Base-by-base conservation (phyloP, 2,329 filamentous ascomycete species). In the Chaetomiaceae sp. region DNA sequence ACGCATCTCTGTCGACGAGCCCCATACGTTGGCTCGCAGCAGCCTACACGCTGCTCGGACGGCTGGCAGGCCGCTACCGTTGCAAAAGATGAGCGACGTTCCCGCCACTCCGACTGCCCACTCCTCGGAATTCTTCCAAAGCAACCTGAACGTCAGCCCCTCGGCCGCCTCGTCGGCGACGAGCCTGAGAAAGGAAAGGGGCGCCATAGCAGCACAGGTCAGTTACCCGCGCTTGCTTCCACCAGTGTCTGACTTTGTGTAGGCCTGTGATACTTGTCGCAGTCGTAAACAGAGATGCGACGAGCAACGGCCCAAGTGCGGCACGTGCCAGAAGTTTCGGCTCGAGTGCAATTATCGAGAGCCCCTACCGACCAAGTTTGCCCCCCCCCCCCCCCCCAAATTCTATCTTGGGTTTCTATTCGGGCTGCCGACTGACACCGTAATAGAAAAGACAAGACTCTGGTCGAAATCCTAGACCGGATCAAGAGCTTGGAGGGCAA, bases 221-320 rank as follows among this genome's bases (percentile, higher is more conserved):
- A 62, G 66, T 57, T n/a, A n/a, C n/a, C n/a, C n/a, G n/a, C n/a
- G n/a, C n/a, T n/a, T n/a, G n/a, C n/a, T n/a, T n/a, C n/a, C n/a
- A n/a, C n/a, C n/a, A n/a, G 25, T 27, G 9, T 27, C 25, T 27
- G 25, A 27, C 25, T 27, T 9, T 27, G 9, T 27, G 9, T 20
- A 76, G 71, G 80, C 80, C 18, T 84, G 80, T 68, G 78, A 83
- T 61, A 81, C 75, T 27, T 84, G 80, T 65, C 75, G 80, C 44
- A 69, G 66, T 46, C 78, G 82, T 59, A 86, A 85, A 67, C 81
- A 83, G 59, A 81, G 78, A 70, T 86, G 82, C 67, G 81, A 84
- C 64, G 82, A 85, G 64, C 71, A 75, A 61, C 72, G 80, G 51
- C 82, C 82, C 16, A 81, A 79, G 66, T 86, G 82, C 64, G 72